phyloP scores from a whole-genome alignment of 495 filamentous ascomycete species.

The Bacidia gigantensis region DNA sequence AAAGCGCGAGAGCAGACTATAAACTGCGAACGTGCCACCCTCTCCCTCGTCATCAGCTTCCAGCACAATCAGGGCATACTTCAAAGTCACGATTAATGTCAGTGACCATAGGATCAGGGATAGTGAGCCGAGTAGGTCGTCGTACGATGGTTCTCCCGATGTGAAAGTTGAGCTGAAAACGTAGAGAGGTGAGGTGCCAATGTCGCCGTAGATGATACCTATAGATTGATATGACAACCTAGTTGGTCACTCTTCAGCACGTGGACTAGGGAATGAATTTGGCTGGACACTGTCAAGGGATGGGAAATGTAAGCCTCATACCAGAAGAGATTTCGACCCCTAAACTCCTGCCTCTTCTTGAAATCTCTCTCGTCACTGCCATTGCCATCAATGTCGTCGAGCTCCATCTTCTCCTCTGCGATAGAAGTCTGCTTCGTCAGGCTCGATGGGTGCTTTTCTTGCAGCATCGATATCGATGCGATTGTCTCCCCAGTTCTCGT shows the following conservation, averaged over 20 bases:
- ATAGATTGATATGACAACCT: constrained; percentile 54
- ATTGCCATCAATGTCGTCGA: too few relatives aligned
- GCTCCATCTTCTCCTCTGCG: constrained; percentile 10
- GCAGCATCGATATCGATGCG: too few relatives aligned
- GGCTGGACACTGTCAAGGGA: not conserved
- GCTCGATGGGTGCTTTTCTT: too few relatives aligned
- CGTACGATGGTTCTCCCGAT: constrained; percentile 37
- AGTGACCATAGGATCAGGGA: constrained; percentile 65
- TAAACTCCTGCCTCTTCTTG: constrained; percentile 14
- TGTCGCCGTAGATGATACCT: constrained; percentile 66
- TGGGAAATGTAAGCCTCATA: not conserved
- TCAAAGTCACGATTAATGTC: constrained; percentile 58
- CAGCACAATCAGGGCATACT: constrained; percentile 58
- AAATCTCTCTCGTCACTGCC: constrained; percentile 24
- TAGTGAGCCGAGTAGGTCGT: constrained; percentile 52
- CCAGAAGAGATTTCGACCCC: constrained; percentile 14
- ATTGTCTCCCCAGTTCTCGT: too few relatives aligned
- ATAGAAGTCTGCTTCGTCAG: too few relatives aligned
- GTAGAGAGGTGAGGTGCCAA: constrained; percentile 61
- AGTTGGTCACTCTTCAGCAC: not conserved
- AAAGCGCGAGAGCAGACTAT: constrained; percentile 56
- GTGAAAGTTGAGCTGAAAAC: constrained; percentile 60
- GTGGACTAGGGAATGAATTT: not conserved
- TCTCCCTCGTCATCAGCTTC: constrained; percentile 64
- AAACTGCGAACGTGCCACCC: constrained; percentile 62